Base-by-base conservation (phyloP, 257 asterid genomes). In the Avicennia marina region DNA sequence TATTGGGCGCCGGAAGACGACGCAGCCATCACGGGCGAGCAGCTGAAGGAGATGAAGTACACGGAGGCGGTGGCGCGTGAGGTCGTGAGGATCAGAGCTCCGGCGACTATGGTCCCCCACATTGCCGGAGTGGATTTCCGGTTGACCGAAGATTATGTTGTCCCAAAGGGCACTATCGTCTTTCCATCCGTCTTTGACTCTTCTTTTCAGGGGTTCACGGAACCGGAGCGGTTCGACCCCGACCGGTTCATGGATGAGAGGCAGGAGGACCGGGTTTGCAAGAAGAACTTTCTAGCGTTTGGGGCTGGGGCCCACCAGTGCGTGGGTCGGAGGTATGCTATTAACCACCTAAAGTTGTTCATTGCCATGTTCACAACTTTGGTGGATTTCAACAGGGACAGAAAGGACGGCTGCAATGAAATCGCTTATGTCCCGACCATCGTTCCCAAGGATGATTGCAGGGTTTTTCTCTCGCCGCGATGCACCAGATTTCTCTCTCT, bases 281-380 rank as follows among this genome's bases (percentile, higher is more conserved):
- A 78, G 66, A 79, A 67, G 77, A 87, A 87, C 65, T 91, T 51
- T 57, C 73, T 91, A 1, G 96, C 83, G 0, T 91, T 87, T 6
- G 98, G 98, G 16, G 95, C 98, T 11, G 98, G 98, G 75, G 53
- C 96, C 77, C 96, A 91, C 68, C 91, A 78, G 47, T 91, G 98
- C 43, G 93, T 87, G 75, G 98, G 98, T 12, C 96, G 87, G 81
- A 83, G 84, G 80, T 91, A 91, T 33, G 98, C 96, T 0, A 66
- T 85, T 0, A 91, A 85, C 45, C 95, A 87, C 20, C 69, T 87
- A 60, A 75, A 74, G 85, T 64, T 90, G 3, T 85, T 90, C 67
- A 73, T 90, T 11, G 95, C 90, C 0, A 57, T 85, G 82, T 81
- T 87, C 31, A 70, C 84, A 13, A 65, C 77, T 7, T 49, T 83